Base-by-base conservation (phyloP, 495 filamentous ascomycete genomes). In the Thermothielavioides terrestris region DNA sequence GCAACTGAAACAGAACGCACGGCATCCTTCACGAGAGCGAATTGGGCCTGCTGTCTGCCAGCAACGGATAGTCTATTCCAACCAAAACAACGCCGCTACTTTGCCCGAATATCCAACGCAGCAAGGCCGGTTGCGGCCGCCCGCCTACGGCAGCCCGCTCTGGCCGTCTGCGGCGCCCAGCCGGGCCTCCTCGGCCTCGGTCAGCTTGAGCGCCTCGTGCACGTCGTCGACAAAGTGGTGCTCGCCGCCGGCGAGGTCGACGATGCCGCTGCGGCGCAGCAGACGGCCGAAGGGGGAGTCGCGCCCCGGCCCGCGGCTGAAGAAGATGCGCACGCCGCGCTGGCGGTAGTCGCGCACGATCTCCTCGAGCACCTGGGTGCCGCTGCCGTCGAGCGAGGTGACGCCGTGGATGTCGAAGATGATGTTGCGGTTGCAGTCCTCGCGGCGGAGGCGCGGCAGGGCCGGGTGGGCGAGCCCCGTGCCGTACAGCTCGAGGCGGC, bases 361-460 rank as follows among this genome's bases (percentile, higher is more conserved):
- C 68, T 97, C 92, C 38, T 73, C 77, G 4, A 98, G 69, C 4
- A 97, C 91, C 66, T 97, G 92, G 1, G 88, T 85, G 1, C 91
- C 92, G 0, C 87, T 91, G 17, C 89, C 92, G 62, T 98, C 92
- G 53, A 98, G 81, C 38, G 81, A 81, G 0, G 90, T 92, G 1
- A 98, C 92, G 1, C 92, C 91, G 56, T 97, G 90, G 11, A 97
- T 86, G 63, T 98, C 92, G 61, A 98, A 97, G 49, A 98, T 90
- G 61, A 98, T 75, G 57, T 94, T 95, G 46, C 78, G 76, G 52
- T 94, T 95, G 44, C 86, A 81, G 52, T 86, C 81, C 12, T 79
- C 75, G 15, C 75, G 65, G 10, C 88, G 73, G 26, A 92, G 73
- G 6, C 86, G 75, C 5, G 92, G 91, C 14, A 95, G 70, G 2